Conservation (phyloP, 495 filamentous ascomycete species). For the Neurospora intermedia region DNA sequence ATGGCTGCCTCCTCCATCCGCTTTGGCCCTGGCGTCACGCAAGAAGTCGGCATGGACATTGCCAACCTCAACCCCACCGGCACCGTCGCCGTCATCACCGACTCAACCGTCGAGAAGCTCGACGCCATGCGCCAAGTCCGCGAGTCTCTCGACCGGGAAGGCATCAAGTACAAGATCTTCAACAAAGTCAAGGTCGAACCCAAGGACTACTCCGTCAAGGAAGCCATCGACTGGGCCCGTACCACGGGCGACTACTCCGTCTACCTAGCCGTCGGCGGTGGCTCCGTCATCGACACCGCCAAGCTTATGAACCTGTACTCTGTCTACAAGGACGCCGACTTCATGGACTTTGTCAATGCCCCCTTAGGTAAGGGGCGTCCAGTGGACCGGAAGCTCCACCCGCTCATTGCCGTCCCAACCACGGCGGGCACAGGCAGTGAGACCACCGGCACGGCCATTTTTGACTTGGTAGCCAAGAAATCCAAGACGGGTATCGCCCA, state of each 20-base stretch:
- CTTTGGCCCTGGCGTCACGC: conserved; percentile 86
- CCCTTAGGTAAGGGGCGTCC: conserved; percentile 82
- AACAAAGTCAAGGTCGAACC: conserved; percentile 74
- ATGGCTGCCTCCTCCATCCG: conserved; percentile 92
- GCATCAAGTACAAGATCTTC: conserved; percentile 70
- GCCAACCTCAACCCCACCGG: conserved; percentile 70
- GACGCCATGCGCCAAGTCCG: conserved; percentile 77
- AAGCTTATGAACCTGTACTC: conserved; percentile 98
- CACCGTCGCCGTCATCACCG: conserved; percentile 84
- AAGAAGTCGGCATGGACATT: conserved; percentile 98
- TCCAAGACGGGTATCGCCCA: conserved; percentile 95
- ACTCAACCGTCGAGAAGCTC: conserved; percentile 64
- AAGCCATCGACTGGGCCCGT: conserved; percentile 77
- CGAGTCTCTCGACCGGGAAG: conserved; percentile 64
- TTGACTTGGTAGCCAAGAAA: conserved; percentile 77
- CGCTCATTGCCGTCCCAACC: conserved; percentile 86
- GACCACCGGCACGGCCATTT: conserved; percentile 96
- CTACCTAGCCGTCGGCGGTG: conserved; percentile 83
- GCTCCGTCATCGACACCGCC: conserved; percentile 89
- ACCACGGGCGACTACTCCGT: conserved; percentile 40
- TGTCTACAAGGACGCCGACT: conserved; percentile 75
- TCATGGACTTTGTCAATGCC: conserved; percentile 95
- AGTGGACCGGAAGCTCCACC: conserved; percentile 65
- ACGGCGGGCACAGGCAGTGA: conserved; percentile 93
- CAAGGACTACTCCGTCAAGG: conserved; percentile 81